Base-by-base conservation (phyloP, 202 grass and related monocot genomes). In the Schoenoplectus tabernaemontani region DNA sequence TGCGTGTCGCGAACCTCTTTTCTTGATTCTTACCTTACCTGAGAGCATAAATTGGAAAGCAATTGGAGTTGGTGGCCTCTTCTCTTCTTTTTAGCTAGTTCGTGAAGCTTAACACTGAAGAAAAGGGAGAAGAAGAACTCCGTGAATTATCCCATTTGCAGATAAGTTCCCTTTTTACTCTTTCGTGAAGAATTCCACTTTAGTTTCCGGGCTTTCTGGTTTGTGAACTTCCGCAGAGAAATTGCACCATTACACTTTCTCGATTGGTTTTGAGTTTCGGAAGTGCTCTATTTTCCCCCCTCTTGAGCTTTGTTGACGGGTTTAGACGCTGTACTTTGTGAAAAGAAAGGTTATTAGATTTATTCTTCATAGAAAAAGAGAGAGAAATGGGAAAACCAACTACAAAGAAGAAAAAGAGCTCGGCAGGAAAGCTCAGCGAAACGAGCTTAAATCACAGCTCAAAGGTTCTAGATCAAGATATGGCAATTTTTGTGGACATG, bases 301-400 rank as follows among this genome's bases (percentile, higher is more conserved):
- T 47, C 41, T 62, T 46, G 51, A 43, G 57, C 41, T 79, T 54
- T 62, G 34, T 61, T 23, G 3, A n/a, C n/a, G n/a, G n/a, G n/a
- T n/a, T n/a, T n/a, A n/a, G n/a, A n/a, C n/a, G n/a, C n/a, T n/a
- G n/a, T n/a, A 13, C 4, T 76, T 34, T 76, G 26, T 20, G 6
- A 56, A 80, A 63, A 64, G 19, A 47, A 64, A 79, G 32, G 22
- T 64, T 41, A 3, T 32, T 50, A 4, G 4, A 50, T 58, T 42
- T 23, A 26, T 2, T 60, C 37, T 37, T 59, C 17, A 3, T 32
- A 58, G 53, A 60, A 59, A 77, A 39, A 42, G 3, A 24, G 20
- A 15, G 4, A 4, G 48, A 51, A 26, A 98, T 98, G 95, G 89
- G 87, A 64, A 93, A 87, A 59, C 79, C 92, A 69, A 77, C 89